Percentiles rank a stretch among this genome's conserved stretches.
Evolutionary conservation across 495 filamentous ascomycete genomes (phyloP).

Genomic region (Aspergillus asperescens): DNA sequence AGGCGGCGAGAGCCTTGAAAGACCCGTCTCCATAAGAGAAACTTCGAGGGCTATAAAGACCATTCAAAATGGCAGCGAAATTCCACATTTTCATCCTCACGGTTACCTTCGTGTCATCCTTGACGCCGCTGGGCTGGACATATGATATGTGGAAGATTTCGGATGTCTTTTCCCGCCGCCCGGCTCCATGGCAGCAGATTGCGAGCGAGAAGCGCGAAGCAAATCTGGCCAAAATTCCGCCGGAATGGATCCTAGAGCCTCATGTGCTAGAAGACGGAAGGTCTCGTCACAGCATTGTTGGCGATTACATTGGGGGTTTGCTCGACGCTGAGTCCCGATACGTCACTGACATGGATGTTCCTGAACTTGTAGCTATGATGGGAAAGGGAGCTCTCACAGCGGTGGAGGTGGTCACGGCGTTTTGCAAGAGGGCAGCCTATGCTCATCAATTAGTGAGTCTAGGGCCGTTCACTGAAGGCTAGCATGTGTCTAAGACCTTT

Average conservation of each 20-base stretch:
- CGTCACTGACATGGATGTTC: constrained; percentile 8
- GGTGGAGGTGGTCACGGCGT: constrained; percentile 6
- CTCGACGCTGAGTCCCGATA: constrained; percentile 1
- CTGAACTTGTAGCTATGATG: constrained; percentile 8
- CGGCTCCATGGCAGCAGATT: constrained; percentile 2
- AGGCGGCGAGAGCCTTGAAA: constrained; percentile 1
- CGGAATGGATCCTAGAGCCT: constrained; percentile 8
- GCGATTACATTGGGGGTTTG: constrained; percentile 2
- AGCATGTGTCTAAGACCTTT: not conserved
- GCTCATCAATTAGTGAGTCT: constrained; percentile 10
- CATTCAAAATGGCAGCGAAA: constrained; percentile 1
- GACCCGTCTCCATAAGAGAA: not conserved
- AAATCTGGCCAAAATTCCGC: constrained; percentile 5
- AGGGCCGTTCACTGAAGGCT: not conserved
- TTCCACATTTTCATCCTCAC: not conserved
- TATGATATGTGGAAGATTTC: constrained; percentile 8
- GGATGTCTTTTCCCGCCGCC: not conserved
- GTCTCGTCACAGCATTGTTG: constrained; percentile 7
- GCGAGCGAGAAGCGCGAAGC: constrained; percentile 1
- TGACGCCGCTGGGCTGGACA: constrained; percentile 1
- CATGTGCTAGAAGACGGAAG: not conserved
- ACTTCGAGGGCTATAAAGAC: constrained; percentile 1
- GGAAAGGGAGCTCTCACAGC: not conserved
- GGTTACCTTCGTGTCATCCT: not conserved
- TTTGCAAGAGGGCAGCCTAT: constrained; percentile 11